Base-by-base conservation (phyloP, 108 stramenopile species). In the Nitzschia palea region DNA sequence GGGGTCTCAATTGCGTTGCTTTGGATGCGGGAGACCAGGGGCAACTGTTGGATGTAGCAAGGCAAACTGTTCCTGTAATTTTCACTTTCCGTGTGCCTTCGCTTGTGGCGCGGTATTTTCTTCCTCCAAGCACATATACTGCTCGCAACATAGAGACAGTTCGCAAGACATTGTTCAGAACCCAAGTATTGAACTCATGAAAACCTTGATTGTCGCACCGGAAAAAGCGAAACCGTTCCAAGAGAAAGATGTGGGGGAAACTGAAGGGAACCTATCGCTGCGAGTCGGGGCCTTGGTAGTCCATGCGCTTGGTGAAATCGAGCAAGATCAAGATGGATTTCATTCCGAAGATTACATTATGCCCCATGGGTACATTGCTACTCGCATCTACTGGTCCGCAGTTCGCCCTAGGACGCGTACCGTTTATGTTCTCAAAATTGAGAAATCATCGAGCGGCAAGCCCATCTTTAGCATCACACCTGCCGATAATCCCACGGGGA, bases 311-410 rank as follows among this genome's bases (percentile, higher is more conserved):
- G 87, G 87, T 52, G 60, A 71, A 52, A 84, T 89, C 31, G 85
- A 76, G 15, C 65, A 68, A 36, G 67, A 77, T 37, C n/a, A 30
- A 12, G 84, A 81, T 33, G 79, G 80, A 4, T 90, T 85, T 45
- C 84, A 87, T 59, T 65, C 80, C 20, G 67, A 76, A 50, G 47
- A 85, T 50, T 74, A 84, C 28, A 82, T 90, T 18, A 81, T 57
- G 18, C 89, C 89, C 10, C 47, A 53, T 15, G 84, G 84, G 1
- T 90, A 78, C 51, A 66, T 73, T 0, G 79, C 89, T 3, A 84
- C 84, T 8, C 52, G 89, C 12, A 87, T 87, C 30, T 90, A 78
- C 67, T 90, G 86, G 86, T 86, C 84, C n/a, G 67, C 56, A 0
- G 64, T 59, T 10, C n/a, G 44, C 34, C 70, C 80, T 3, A 70